A percentile compares a stretch with the other conserved stretches of the same genome.
These are phyloP conservation scores for Talaromyces liani DNA, from an alignment of 495 filamentous ascomycete species.

Conservation along the genomic window DNA sequence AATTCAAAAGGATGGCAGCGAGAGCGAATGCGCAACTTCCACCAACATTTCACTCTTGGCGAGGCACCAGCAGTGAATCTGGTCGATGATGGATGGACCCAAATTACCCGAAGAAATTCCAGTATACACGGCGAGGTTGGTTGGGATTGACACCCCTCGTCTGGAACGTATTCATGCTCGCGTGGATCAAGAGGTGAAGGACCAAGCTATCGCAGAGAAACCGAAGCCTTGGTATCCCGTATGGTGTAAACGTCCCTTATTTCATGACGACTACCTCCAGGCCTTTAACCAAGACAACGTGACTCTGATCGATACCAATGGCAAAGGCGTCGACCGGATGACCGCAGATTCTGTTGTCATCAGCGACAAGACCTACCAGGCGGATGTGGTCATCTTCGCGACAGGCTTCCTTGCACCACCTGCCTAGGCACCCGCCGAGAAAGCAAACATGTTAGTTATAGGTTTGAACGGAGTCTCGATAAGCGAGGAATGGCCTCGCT, in stretches of 20 bases:
- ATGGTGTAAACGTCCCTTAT: constrained; percentile 26
- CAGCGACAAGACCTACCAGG: constrained; percentile 18
- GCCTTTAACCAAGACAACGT: constrained; percentile 23
- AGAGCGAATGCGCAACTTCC: constrained; percentile 28
- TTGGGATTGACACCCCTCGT: constrained; percentile 11
- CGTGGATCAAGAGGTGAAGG: constrained; percentile 23
- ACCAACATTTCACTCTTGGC: constrained; percentile 16
- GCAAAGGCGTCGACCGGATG: constrained; percentile 15
- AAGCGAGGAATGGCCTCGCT: not conserved
- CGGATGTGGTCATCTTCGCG: constrained; percentile 31
- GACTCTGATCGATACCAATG: constrained; percentile 24
- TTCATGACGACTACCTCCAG: constrained; percentile 26
- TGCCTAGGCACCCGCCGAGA: not conserved
- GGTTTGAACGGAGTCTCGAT: not conserved
- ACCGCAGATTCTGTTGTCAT: constrained; percentile 20
- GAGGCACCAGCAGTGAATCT: constrained; percentile 17
- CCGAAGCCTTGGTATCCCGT: constrained; percentile 26
- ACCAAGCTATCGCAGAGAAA: constrained; percentile 14
- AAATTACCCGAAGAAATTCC: not conserved
- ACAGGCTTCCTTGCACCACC: constrained; percentile 20
- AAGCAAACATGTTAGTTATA: not conserved
- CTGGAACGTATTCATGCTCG: constrained; percentile 18
- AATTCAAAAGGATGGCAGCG: constrained; percentile 37
- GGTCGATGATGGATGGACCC: constrained; percentile 34
- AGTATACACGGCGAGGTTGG: not conserved